These are phyloP conservation scores for Solanum medicagineum DNA, from an alignment of 257 asterid genomes.

Conservation along the genomic window DNA sequence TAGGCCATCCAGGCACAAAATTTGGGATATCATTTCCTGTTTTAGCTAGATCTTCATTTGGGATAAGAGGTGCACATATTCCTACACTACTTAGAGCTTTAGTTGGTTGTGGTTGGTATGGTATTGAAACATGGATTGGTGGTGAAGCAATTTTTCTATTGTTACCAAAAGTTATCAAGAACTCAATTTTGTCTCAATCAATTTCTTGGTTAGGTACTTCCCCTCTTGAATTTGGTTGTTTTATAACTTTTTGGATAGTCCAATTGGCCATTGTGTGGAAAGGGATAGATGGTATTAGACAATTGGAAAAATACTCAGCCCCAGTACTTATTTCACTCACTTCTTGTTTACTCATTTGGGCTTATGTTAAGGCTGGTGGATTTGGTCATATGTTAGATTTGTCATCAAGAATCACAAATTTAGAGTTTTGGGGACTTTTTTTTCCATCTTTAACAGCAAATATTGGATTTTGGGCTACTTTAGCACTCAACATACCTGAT, in stretches of 20 bases:
- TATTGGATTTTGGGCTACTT: constrained; percentile 86
- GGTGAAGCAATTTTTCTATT: constrained; percentile 83
- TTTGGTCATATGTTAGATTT: constrained; percentile 58
- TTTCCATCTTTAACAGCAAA: constrained; percentile 88
- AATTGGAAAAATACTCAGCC: constrained; percentile 74
- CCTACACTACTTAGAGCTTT: constrained; percentile 73
- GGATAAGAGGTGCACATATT: constrained; percentile 70
- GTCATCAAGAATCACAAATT: constrained; percentile 50
- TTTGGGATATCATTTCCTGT: constrained; percentile 91
- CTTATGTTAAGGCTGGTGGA: constrained; percentile 65
- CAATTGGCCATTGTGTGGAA: constrained; percentile 65
- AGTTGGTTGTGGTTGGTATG: constrained; percentile 95
- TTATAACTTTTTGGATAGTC: constrained; percentile 56
- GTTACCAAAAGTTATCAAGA: constrained; percentile 32
- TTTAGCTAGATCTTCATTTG: constrained; percentile 66
- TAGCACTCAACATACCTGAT: constrained; percentile 81
- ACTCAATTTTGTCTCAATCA: constrained; percentile 25
- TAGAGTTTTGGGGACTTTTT: constrained; percentile 68
- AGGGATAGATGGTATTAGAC: constrained; percentile 76
- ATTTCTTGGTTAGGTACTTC: constrained; percentile 80
- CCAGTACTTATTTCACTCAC: constrained; percentile 56
- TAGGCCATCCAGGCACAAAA: constrained; percentile 73
- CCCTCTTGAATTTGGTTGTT: constrained; percentile 65
- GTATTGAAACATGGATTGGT: constrained; percentile 93
- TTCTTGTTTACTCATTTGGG: constrained; percentile 50